Evolutionary conservation across 2,329 filamentous ascomycete genomes (phyloP).

Genomic region (Reticulascus tulasneorum): DNA sequence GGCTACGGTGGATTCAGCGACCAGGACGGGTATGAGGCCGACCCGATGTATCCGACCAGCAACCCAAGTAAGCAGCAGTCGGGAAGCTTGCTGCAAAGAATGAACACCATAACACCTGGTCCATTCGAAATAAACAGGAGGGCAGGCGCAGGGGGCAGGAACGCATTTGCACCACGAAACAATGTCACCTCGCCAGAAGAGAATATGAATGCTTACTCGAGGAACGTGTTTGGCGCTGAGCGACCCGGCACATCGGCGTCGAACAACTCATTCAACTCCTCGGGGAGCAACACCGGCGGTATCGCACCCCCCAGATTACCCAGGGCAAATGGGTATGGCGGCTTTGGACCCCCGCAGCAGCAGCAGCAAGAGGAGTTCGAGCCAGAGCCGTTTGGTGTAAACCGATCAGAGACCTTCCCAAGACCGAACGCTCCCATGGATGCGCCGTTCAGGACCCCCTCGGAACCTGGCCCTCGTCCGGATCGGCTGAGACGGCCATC

Average conservation of each 20-base stretch:
- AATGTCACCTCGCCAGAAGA: slow-evolving; percentile 16
- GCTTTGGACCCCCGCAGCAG: slow-evolving; percentile 48
- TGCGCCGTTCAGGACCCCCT: slow-evolving; percentile 39
- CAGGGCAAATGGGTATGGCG: slow-evolving; percentile 53
- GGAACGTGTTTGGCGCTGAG: slow-evolving; percentile 17
- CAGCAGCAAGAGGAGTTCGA: slow-evolving; percentile 32
- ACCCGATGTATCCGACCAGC: slow-evolving; percentile 39
- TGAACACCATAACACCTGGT: slow-evolving; percentile 63
- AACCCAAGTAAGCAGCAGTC: slow-evolving; percentile 40
- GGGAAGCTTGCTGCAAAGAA: slow-evolving; percentile 50
- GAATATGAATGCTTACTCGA: slow-evolving; percentile 11
- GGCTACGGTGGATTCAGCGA: slow-evolving; percentile 48
- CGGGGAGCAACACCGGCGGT: slow-evolving; percentile 11
- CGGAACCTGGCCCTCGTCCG: slow-evolving; percentile 40
- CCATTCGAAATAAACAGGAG: slow-evolving; percentile 55
- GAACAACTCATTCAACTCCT: slow-evolving; percentile 19
- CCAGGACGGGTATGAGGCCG: slow-evolving; percentile 29
- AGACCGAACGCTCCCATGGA: slow-evolving; percentile 32
- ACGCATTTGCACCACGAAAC: slow-evolving; percentile 28
- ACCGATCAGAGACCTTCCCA: slow-evolving; percentile 52
- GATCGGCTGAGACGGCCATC: slow-evolving; percentile 29
- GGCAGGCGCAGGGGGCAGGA: slow-evolving; percentile 24
- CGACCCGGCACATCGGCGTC: slow-evolving; percentile 27
- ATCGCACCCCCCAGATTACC: slow-evolving; percentile 35
- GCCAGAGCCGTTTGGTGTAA: slow-evolving; percentile 32